Evolutionary conservation across 768 basidiomycete genomes (phyloP).

Genomic region (Leccinum arenicola): DNA sequence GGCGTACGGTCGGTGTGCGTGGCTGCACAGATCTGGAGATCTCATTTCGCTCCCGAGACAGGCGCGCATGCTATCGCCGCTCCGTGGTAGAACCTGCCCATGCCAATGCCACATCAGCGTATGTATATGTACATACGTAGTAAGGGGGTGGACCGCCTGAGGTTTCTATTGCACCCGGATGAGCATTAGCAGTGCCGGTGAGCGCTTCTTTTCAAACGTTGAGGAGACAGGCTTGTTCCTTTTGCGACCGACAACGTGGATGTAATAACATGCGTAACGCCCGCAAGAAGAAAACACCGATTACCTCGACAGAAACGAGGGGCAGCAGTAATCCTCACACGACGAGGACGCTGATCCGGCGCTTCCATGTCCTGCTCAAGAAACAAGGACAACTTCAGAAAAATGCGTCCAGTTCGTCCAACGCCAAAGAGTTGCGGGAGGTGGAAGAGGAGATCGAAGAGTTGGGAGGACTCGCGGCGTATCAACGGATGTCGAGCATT

Average conservation of each 20-base stretch:
- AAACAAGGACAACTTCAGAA: slow-evolving; percentile 53
- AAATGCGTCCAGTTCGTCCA: slow-evolving; percentile 13
- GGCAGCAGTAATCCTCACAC: slow-evolving; percentile 53
- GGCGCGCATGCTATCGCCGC: not conserved
- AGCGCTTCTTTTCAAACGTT: too few relatives aligned
- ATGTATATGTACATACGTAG: too few relatives aligned
- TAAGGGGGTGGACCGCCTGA: too few relatives aligned
- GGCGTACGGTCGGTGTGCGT: too few relatives aligned
- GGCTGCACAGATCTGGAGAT: not conserved
- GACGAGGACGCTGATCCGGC: slow-evolving; percentile 72
- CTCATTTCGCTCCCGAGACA: not conserved
- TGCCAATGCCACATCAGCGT: too few relatives aligned
- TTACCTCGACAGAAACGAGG: slow-evolving; percentile 32
- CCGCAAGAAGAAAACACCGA: slow-evolving; percentile 44
- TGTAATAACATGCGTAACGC: slow-evolving; percentile 13
- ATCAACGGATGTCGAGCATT: slow-evolving; percentile 79
- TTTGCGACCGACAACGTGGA: not conserved
- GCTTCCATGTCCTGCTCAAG: slow-evolving; percentile 80
- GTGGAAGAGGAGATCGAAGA: slow-evolving; percentile 60
- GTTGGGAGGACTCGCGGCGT: slow-evolving; percentile 76
- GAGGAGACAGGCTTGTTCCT: not conserved
- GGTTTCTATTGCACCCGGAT: too few relatives aligned
- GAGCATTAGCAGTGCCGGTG: too few relatives aligned
- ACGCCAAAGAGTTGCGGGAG: slow-evolving; percentile 39
- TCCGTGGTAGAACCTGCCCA: too few relatives aligned